Percentiles rank a stretch among this genome's conserved stretches.
phyloP scores from a whole-genome alignment of 352 stramenopile species.

The Globisporangium middletonii region DNA sequence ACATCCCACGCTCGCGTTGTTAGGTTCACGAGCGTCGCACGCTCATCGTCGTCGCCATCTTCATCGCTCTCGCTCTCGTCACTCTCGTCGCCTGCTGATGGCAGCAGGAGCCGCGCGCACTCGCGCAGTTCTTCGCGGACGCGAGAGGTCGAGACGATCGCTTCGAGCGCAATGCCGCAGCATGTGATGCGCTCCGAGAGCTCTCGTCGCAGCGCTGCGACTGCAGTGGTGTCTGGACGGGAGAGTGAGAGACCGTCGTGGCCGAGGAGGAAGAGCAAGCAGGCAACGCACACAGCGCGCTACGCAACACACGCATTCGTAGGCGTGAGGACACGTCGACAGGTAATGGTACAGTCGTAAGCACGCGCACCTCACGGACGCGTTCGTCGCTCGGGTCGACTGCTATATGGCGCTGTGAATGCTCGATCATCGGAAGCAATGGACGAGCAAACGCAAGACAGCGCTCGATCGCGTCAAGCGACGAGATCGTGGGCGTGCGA shows the following conservation, averaged over 20 bases:
- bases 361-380: conserved; percentile 11
- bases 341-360: not conserved
- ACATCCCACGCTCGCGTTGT: conserved; percentile 26
- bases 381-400: conserved; percentile 2
- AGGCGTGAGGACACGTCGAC: not conserved
- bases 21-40: conserved; percentile 27
- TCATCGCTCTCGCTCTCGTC: conserved; percentile 17
- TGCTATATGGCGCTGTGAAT: not conserved
- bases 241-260: not conserved
- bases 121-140: conserved; percentile 49
- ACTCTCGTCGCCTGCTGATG: conserved; percentile 16
- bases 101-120: conserved; percentile 32
- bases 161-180: conserved; percentile 27
- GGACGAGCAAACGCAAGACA: conserved; percentile 20
- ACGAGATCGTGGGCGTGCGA: not conserved
- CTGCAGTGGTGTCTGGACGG: not conserved
- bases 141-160: conserved; percentile 41
- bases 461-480: conserved; percentile 11
- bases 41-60: conserved; percentile 16
- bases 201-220: conserved; percentile 3
- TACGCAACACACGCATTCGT: not conserved
- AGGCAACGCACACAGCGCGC: conserved; percentile 27
- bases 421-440: conserved; percentile 8
- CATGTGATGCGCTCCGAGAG: conserved; percentile 24
- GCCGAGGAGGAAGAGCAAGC: conserved; percentile 31